Evolutionary conservation across 2,329 filamentous ascomycete genomes (phyloP), one percentile per base, ranked within the genome.

Genomic region (Epichloe sibirici): DNA sequence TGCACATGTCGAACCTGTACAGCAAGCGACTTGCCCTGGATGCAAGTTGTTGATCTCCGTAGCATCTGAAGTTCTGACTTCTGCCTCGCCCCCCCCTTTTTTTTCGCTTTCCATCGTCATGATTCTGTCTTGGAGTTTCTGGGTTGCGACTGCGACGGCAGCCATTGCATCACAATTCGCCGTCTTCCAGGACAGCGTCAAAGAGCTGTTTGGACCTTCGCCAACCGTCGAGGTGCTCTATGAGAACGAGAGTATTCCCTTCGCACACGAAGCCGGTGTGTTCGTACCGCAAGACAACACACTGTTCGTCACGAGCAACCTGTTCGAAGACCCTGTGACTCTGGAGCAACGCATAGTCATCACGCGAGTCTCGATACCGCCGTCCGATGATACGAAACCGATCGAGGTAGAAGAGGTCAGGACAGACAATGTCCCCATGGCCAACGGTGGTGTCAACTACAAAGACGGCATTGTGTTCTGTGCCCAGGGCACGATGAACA

Each of bases 371-470:
- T 48, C 52, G 2, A 52, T 69, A 0, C 54, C 49, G 25, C 9
- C 49, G 13, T 37, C 56, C 1, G 45, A 59, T 9, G 52, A 51
- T 2, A 42, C 56, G 2, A 49, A 51, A 2, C n/a, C 25, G 4
- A 50, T 58, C 2, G 57, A 52, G 4, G 63, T 64, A 5, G 67
- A 71, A 45, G 64, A 71, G 43, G 62, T 74, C 12, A 17, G 60
- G 4, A 55, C 59, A 0, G 62, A 60, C 0, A 58, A 61, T 2
- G 63, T 74, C 0, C 61, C 62, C 2, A 74, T 76, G 71, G 70
- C 68, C 6, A 77, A 77, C 48, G 74, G 74, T 21, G 74, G 72
- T 6, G 67, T 75, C 39, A 76, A 76, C 52, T 73, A 73, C 61
- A 57, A 63, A 1, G 63, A 66, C 8, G 62, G 66, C 9, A 51